Evolutionary conservation across 1,139 yeast genomes (phyloP).

Genomic region (Hansenula sp.): DNA sequence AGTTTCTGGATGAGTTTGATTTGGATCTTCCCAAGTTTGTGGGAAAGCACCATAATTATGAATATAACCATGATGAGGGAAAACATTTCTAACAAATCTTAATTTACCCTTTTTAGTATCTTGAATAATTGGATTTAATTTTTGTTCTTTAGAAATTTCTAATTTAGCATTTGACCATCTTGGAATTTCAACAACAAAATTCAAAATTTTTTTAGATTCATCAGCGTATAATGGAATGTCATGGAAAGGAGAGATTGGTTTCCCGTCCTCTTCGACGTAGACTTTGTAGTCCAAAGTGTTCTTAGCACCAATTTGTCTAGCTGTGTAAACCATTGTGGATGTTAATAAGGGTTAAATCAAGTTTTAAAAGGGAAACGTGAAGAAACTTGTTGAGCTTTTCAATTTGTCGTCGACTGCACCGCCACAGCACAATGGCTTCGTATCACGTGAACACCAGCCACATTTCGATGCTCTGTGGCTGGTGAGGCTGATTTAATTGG

Average conservation of each 20-base stretch:
- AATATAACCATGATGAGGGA: conserved; percentile 88
- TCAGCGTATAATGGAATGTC: conserved; percentile 71
- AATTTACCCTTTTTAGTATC: conserved; percentile 82
- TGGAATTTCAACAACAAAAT: conserved; percentile 88
- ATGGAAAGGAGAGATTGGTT: conserved; percentile 72
- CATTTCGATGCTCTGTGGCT: too few relatives aligned
- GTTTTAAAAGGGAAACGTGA: neutral
- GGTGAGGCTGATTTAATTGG: neutral
- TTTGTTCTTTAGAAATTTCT: conserved; percentile 65
- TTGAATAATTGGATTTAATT: conserved; percentile 80
- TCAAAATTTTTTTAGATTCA: conserved; percentile 59
- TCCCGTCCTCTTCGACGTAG: conserved; percentile 63
- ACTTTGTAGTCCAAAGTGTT: conserved; percentile 90
- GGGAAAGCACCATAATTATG: conserved; percentile 95
- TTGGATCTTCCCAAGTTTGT: conserved; percentile 94
- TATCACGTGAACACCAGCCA: neutral
- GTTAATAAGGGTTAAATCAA: neutral
- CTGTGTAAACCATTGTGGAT: conserved; percentile 56
- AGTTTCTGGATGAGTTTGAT: conserved; percentile 64
- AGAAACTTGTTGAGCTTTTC: neutral
- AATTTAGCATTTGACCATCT: conserved; percentile 90
- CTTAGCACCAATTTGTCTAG: conserved; percentile 89
- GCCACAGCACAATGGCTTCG: too few relatives aligned
- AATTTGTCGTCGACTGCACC: neutral
- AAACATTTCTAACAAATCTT: conserved; percentile 80